Percentiles rank a stretch among this genome's conserved stretches.
Conservation (phyloP, 2,329 filamentous ascomycete genomes). For the Hirsutella rhossiliensis region DNA sequence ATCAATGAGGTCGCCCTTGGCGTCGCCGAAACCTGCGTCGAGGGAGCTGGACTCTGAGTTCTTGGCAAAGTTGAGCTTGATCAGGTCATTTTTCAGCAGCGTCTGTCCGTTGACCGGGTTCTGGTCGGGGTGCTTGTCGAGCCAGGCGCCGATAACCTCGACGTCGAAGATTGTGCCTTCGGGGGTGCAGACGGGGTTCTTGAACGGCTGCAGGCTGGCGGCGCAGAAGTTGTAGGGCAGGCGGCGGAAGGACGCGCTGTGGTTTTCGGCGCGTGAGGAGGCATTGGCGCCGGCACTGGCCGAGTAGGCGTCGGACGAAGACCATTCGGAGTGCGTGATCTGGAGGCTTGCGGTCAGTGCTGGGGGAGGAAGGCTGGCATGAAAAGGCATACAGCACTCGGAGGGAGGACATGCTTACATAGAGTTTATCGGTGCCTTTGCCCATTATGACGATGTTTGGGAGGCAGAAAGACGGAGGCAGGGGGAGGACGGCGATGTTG, state of each 20-base stretch:
- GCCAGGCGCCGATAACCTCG: conserved; percentile 87
- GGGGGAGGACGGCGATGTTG: not conserved
- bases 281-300: conserved; percentile 65
- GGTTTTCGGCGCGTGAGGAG: conserved; percentile 34
- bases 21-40: conserved; percentile 35
- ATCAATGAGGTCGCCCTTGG: conserved; percentile 74
- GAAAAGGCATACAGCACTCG: not conserved
- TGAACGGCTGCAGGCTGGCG: conserved; percentile 87
- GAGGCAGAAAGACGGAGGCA: not conserved
- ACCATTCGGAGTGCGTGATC: conserved; percentile 98
- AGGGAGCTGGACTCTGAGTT: conserved; percentile 59
- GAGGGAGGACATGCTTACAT: conserved; percentile 15
- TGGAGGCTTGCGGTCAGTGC: conserved; percentile 7
- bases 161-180: conserved; percentile 89
- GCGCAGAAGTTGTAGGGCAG: conserved; percentile 98
- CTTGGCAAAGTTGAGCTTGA: conserved; percentile 83
- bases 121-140: conserved; percentile 75
- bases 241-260: conserved; percentile 58
- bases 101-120: conserved; percentile 80
- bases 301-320: conserved; percentile 77
- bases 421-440: conserved; percentile 34
- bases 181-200: conserved; percentile 82
- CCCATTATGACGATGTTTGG: conserved; percentile 18
- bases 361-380: not conserved
- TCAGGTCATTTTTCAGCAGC: conserved; percentile 69